Evolutionary conservation across 257 asterid species (phyloP), one percentile per base, ranked within the genome.

Genomic region (Solanum stenotomum): DNA sequence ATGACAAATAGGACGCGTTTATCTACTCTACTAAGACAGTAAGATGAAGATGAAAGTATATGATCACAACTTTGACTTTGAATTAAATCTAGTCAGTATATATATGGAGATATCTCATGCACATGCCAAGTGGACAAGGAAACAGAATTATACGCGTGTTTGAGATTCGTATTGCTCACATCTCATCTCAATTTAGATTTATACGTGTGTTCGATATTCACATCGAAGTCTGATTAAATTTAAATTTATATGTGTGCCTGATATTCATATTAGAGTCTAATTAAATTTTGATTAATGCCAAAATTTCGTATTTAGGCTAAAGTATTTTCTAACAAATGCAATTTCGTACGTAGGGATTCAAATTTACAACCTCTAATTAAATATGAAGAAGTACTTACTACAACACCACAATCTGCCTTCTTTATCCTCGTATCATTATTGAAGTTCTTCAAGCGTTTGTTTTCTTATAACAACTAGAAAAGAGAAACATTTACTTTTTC

Each of bases 401-500:
- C 15, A 10, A 42, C 5, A 42, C 15, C 15, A 42, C 14, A 42
- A 42, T 0, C 14, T 42, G 14, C 5, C 1, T 42, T 42, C 61
- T 52, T 16, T 52, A 52, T 52, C n/a, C 10, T 52, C 10, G 4
- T 16, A 52, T 52, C 23, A 52, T 52, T 52, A 52, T 52, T 52
- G 63, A 52, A 52, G 63, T 52, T 52, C n/a, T 52, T 52, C 10
- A 52, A 52, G 63, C n/a, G 3, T 91, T 91, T 87, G 89, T 86
- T 91, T 88, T 84, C 88, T 84, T 87, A 20, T 8, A 59, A 20
- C 10, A 59, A 59, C 87, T 89, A 72, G 82, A 68, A 35, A 89
- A 46, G 65, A 74, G 88, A 67, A 89, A 81, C 86, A 37, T 83
- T 31, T 42, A 68, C 92, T 79, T 91, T 89, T 89, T 88, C 74